A percentile compares a stretch with the other conserved stretches of the same genome.
These are phyloP conservation scores for Cryptococcus amylolentus DNA, from an alignment of 1,284 basidiomycete genomes.

Conservation along the genomic window DNA sequence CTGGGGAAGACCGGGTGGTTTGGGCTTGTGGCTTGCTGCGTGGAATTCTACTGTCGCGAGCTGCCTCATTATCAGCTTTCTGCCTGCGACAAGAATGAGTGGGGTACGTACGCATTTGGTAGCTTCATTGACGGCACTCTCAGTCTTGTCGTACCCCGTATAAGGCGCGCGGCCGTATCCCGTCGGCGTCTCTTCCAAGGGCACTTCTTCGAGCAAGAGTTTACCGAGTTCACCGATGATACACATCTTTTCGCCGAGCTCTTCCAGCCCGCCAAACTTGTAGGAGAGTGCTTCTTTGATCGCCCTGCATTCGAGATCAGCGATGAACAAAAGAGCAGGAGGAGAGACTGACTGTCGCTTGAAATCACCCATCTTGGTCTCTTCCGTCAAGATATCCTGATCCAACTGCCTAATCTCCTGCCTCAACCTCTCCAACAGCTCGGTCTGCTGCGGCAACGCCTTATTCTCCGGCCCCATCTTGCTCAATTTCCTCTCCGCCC, in stretches of 20 bases:
- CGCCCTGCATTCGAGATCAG: slow-evolving; percentile 19
- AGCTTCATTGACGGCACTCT: slow-evolving; percentile 63
- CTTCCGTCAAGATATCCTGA: slow-evolving; percentile 77
- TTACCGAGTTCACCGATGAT: slow-evolving; percentile 80
- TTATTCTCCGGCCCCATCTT: slow-evolving; percentile 93
- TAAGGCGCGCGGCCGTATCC: slow-evolving; percentile 75
- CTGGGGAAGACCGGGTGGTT: slow-evolving; percentile 39
- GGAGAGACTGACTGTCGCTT: slow-evolving; percentile 59
- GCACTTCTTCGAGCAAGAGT: slow-evolving; percentile 73
- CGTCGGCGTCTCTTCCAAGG: slow-evolving; percentile 72
- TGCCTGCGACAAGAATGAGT: not conserved
- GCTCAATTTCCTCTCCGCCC: slow-evolving; percentile 82
- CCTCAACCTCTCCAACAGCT: slow-evolving; percentile 66
- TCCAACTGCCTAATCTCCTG: slow-evolving; percentile 77
- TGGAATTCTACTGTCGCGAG: slow-evolving; percentile 43
- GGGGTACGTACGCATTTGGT: slow-evolving; percentile 50
- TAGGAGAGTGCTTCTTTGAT: slow-evolving; percentile 68
- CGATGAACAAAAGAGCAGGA: not conserved
- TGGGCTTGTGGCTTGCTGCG: slow-evolving; percentile 30
- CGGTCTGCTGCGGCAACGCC: slow-evolving; percentile 71
- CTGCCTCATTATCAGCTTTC: slow-evolving; percentile 10
- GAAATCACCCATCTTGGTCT: slow-evolving; percentile 77
- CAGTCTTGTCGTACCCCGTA: slow-evolving; percentile 58
- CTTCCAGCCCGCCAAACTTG: slow-evolving; percentile 83
- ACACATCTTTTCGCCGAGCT: slow-evolving; percentile 82